Evolutionary conservation across 225 moss, liverwort and hornwort species (phyloP).

Genomic region (Lunularia cruciata): DNA sequence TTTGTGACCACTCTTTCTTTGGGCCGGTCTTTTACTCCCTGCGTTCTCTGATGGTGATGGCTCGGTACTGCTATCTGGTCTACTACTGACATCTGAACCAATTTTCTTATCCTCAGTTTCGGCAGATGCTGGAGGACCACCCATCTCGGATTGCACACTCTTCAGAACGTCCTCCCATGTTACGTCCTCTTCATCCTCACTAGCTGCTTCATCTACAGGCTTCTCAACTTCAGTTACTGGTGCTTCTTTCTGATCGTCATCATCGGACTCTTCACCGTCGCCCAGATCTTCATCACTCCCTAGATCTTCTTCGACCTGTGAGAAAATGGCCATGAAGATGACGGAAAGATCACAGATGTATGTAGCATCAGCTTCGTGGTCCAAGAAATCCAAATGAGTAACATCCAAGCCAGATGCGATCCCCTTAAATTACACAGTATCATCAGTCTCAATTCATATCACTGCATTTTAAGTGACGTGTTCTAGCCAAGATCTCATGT

Average conservation of each 20-base stretch:
- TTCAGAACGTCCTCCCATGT: constrained; percentile 91
- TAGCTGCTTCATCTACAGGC: constrained; percentile 20
- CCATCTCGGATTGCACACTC: constrained; percentile 81
- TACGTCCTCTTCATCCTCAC: constrained; percentile 66
- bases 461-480: no score
- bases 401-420: no score
- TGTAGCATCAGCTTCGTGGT: no score
- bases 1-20: constrained; percentile 1
- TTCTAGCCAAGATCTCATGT: no score
- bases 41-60: background rate
- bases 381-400: no score
- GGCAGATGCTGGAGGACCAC: background rate
- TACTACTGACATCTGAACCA: background rate
- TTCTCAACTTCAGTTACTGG: background rate
- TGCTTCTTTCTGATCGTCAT: constrained; percentile 28
- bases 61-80: background rate
- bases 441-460: no score
- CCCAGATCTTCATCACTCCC: constrained; percentile 54
- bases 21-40: constrained; percentile 1
- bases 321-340: no score
- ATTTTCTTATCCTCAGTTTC: background rate
- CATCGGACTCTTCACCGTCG: constrained; percentile 44
- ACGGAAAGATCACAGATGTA: no score
- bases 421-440: no score
- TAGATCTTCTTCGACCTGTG: constrained; percentile 31